Conservation (phyloP, 1,284 basidiomycete genomes). For the Ceraceosorus bombacis region DNA sequence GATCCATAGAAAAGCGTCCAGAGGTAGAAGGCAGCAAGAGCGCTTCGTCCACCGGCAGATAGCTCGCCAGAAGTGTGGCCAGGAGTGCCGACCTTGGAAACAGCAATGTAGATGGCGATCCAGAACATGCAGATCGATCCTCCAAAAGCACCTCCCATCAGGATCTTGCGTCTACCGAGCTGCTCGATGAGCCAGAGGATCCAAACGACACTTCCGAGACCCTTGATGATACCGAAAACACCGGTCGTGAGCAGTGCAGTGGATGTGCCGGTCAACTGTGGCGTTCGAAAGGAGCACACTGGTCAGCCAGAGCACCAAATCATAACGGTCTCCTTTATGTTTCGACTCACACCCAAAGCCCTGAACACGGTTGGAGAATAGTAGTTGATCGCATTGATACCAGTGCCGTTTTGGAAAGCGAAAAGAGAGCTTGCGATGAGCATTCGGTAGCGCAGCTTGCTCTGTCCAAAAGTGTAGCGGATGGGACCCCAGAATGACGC, state of each 20-base stretch:
- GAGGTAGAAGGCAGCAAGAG: conserved; percentile 33
- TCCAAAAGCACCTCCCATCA: conserved; percentile 50
- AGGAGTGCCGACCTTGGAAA: conserved; percentile 19
- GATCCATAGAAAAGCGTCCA: conserved; percentile 31
- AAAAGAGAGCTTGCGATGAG: conserved; percentile 33
- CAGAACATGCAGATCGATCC: conserved; percentile 25
- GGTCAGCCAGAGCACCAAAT: too few relatives aligned
- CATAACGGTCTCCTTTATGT: too few relatives aligned
- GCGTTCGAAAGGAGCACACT: too few relatives aligned
- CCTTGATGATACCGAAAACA: conserved; percentile 70
- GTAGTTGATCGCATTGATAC: conserved; percentile 34
- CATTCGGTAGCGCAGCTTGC: conserved; percentile 24
- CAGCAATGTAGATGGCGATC: conserved; percentile 31
- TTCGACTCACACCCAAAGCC: conserved; percentile 47
- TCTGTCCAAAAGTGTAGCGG: conserved; percentile 22
- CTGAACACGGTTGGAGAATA: conserved; percentile 67
- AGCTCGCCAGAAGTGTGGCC: conserved; percentile 4
- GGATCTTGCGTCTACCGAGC: conserved; percentile 55
- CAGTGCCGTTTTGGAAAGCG: conserved; percentile 46
- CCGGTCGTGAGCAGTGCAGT: conserved; percentile 67
- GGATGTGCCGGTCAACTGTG: conserved; percentile 40
- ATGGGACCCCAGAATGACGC: conserved; percentile 24
- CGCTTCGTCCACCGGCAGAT: conserved; percentile 15
- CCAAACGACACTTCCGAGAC: conserved; percentile 65
- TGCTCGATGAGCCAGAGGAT: conserved; percentile 56